Conservation (phyloP, 768 basidiomycete species). For the Suillus cothurnatus region DNA sequence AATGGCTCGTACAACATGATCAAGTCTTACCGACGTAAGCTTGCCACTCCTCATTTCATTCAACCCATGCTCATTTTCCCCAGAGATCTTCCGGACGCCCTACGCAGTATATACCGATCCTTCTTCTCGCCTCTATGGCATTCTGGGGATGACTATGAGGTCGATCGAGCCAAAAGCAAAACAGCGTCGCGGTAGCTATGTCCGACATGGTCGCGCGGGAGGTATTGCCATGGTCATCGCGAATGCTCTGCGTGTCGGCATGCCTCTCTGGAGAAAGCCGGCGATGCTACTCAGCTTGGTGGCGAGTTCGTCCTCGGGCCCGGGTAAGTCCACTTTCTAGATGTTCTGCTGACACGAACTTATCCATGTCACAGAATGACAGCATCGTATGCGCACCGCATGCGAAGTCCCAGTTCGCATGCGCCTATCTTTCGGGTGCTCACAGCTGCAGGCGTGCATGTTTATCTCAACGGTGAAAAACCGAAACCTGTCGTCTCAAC, state of each 20-base stretch:
- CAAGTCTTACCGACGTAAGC: conserved; percentile 66
- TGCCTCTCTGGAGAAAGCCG: conserved; percentile 84
- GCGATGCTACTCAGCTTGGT: conserved; percentile 78
- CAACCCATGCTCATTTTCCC: background rate
- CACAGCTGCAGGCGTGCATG: conserved; percentile 53
- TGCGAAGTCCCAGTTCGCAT: conserved; percentile 77
- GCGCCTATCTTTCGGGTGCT: conserved; percentile 72
- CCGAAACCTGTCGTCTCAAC: background rate
- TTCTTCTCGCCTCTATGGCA: conserved; percentile 61
- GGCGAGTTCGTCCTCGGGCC: conserved; percentile 85
- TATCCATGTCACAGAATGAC: conserved; percentile 45
- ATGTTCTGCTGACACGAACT: conserved; percentile 5
- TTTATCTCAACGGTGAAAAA: conserved; percentile 26
- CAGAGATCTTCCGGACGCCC: conserved; percentile 70
- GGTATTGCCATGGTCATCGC: conserved; percentile 76
- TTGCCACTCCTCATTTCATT: conserved; percentile 4
- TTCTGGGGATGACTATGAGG: conserved; percentile 73
- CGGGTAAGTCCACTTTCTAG: conserved; percentile 50
- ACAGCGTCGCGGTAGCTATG: conserved; percentile 56
- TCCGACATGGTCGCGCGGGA: conserved; percentile 62
- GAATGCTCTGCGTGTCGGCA: conserved; percentile 68
- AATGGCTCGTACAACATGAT: conserved; percentile 81
- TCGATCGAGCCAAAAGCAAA: conserved; percentile 45
- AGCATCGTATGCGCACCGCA: conserved; percentile 81
- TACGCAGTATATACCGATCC: conserved; percentile 85